Evolutionary conservation across 1,284 basidiomycete species (phyloP), one percentile per base, ranked within the genome.

Genomic region (Leccinum huronense): DNA sequence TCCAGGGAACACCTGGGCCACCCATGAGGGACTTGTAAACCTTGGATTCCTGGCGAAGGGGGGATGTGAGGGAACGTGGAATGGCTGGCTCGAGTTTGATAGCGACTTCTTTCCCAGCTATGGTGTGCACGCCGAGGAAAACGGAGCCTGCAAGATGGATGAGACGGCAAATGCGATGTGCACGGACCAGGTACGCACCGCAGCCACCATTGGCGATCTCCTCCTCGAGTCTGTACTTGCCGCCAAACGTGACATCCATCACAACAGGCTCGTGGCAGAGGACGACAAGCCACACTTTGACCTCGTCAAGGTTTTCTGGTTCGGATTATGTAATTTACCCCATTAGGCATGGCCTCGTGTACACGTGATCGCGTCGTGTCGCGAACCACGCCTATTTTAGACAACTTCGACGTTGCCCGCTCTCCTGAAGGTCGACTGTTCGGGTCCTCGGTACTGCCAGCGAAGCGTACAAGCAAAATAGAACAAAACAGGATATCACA

Each of bases 131-230:
- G 65, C 95, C 95, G 68, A 95, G 86, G 79, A 94, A 97, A 67
- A 98, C 95, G 68, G 95, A 93, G 70, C 93, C 92, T 93, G 68
- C 30, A 61, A 42, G 19, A 55, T 13, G 30, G 6, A 61, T 65
- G 57, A 68, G 66, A 58, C 27, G 58, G 30, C 13, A 63, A 27
- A 11, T 13, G 30, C 3, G 33, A 48, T 1, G 59, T 38, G 61
- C 63, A 54, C 60, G 60, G 65, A 65, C 65, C 67, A 67, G 23
- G 30, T 3, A 82, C 89, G 64, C 63, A 93, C 94, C 94, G 79
- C 95, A 97, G 59, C 94, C 95, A 60, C 95, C 95, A 71, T 90
- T 93, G 48, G 94, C 95, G 73, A 97, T 95, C 84, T 96, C 95
- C 79, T 96, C 93, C 73, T 95, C 94, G 68, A 97, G 87, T 69